These are phyloP conservation scores for Euphorbia schlechtendalii DNA, from an alignment of 441 rosid genomes.

Conservation along the genomic window DNA sequence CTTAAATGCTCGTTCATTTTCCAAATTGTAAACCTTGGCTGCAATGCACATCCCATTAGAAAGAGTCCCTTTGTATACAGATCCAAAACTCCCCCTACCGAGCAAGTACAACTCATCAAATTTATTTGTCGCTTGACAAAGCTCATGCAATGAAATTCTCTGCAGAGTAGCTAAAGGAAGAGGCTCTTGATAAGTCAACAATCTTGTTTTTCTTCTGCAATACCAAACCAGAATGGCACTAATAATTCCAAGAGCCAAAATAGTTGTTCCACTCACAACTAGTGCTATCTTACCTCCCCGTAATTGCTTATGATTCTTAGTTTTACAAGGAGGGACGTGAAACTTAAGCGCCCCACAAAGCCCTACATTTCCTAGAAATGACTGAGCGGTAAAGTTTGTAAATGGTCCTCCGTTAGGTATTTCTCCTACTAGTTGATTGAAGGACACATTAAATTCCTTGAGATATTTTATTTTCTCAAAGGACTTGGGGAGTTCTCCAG, in stretches of 20 bases:
- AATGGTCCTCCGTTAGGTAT: constrained; percentile 31
- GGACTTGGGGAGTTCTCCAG: too few species aligned
- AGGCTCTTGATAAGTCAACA: background rate
- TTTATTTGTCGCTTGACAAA: constrained; percentile 4
- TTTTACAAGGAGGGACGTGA: constrained; percentile 18
- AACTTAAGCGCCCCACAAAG: constrained; percentile 20
- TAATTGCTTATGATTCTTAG: background rate
- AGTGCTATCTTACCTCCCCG: background rate
- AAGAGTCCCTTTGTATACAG: too few species aligned
- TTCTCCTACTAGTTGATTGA: constrained; percentile 26
- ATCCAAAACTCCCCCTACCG: constrained; percentile 18
- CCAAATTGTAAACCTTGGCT: too few species aligned
- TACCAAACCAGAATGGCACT: background rate
- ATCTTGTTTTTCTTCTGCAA: background rate
- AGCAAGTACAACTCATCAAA: constrained; percentile 13
- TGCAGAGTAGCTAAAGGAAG: background rate
- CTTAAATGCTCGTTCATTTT: background rate
- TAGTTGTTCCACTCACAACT: background rate
- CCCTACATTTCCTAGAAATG: too few species aligned
- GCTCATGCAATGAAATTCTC: constrained; percentile 13
- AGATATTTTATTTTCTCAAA: constrained; percentile 18
- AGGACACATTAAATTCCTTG: constrained; percentile 23
- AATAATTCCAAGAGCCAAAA: background rate
- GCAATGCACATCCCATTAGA: too few species aligned
- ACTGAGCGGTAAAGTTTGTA: constrained; percentile 5